phyloP scores from a whole-genome alignment of 768 basidiomycete species.

The Phylloporus scabripes region DNA sequence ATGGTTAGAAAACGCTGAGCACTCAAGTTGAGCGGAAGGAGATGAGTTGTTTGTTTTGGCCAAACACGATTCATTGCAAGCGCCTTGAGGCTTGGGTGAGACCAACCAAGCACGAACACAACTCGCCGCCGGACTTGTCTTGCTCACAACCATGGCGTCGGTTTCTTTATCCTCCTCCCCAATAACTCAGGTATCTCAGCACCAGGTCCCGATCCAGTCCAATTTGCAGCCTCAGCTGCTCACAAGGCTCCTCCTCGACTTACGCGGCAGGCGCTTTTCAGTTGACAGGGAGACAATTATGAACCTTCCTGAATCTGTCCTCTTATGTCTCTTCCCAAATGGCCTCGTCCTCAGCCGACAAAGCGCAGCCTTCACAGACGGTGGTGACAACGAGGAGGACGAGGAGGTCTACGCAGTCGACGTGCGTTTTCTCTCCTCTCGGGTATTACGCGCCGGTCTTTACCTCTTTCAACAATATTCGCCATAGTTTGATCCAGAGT shows the following conservation, averaged over 20 bases:
- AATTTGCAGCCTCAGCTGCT: constrained; percentile 83
- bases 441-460: neutral
- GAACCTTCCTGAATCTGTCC: constrained; percentile 95
- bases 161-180: constrained; percentile 46
- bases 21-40: neutral
- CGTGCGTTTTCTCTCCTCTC: constrained; percentile 49
- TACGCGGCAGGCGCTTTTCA: constrained; percentile 85
- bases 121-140: constrained; percentile 7
- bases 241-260: constrained; percentile 84
- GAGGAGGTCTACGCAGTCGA: constrained; percentile 96
- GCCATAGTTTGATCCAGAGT: constrained; percentile 89
- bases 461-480: constrained; percentile 3
- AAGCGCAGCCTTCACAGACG: constrained; percentile 67
- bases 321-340: constrained; percentile 95
- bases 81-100: constrained; percentile 29
- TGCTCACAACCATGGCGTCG: constrained; percentile 32
- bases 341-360: constrained; percentile 91
- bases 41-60: constrained; percentile 24
- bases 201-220: constrained; percentile 51
- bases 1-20: neutral
- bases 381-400: constrained; percentile 68
- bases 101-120: constrained; percentile 15
- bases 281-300: constrained; percentile 97
- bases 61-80: constrained; percentile 23
- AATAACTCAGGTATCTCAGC: constrained; percentile 53